A percentile compares a stretch with the other conserved stretches of the same genome.
Evolutionary conservation across 805 yeast species (phyloP).

Genomic region (Candida morakotiae): DNA sequence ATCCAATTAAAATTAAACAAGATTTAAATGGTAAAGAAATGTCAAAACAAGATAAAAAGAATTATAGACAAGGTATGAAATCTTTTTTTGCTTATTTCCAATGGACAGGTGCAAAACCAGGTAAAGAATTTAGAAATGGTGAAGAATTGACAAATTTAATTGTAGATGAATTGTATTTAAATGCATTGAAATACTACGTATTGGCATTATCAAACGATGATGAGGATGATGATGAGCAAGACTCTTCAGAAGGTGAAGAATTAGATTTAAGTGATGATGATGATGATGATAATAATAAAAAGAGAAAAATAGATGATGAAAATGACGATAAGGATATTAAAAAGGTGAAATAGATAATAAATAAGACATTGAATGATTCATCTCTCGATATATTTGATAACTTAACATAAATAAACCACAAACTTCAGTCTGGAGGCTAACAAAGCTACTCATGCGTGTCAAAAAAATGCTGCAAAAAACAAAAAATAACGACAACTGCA

Average conservation of each 20-base stretch:
- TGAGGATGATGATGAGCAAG: slow-evolving; percentile 44
- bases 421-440: too few relatives aligned
- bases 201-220: slow-evolving; percentile 63
- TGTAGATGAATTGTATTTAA: slow-evolving; percentile 78
- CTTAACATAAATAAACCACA: too few relatives aligned
- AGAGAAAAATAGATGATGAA: slow-evolving; percentile 4
- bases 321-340: not conserved
- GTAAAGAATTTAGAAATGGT: slow-evolving; percentile 75
- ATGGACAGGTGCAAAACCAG: slow-evolving; percentile 78
- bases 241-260: slow-evolving; percentile 47
- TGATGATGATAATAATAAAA: slow-evolving; percentile 35
- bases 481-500: slow-evolving; percentile 52
- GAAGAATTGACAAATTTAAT: slow-evolving; percentile 71
- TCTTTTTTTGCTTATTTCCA: slow-evolving; percentile 84
- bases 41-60: slow-evolving; percentile 50
- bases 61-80: slow-evolving; percentile 68
- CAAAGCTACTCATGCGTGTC: not conserved
- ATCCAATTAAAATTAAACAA: slow-evolving; percentile 49
- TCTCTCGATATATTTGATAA: too few relatives aligned
- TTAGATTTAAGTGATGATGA: slow-evolving; percentile 44
- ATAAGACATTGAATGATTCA: not conserved
- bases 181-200: slow-evolving; percentile 78
- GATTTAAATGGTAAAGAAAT: slow-evolving; percentile 23
- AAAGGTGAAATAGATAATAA: slow-evolving; percentile 2
- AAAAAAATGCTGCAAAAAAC: slow-evolving; percentile 5